Percentiles rank a stretch among this genome's conserved stretches.
phyloP scores from a whole-genome alignment of 495 filamentous ascomycete genomes.

The Penicillium egyptiacum region DNA sequence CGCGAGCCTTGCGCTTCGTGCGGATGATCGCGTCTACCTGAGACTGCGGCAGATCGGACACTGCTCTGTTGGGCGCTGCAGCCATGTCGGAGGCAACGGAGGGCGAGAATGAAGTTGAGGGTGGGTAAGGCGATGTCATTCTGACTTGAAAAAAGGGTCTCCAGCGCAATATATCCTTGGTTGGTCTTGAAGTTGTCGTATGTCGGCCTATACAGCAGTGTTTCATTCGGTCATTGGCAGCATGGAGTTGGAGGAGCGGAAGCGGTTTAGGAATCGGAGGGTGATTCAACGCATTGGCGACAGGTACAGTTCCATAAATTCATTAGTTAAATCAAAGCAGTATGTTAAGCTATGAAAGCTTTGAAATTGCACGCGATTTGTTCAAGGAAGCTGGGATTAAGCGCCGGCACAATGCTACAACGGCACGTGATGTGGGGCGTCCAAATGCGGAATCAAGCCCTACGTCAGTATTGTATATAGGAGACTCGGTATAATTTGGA shows the following conservation, averaged over 20 bases:
- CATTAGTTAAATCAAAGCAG: neutral
- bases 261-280: neutral
- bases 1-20: slow-evolving; percentile 49
- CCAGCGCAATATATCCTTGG: neutral
- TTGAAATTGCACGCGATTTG: slow-evolving; percentile 18
- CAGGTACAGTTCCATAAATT: neutral
- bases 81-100: slow-evolving; percentile 33
- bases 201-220: slow-evolving; percentile 14
- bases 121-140: slow-evolving; percentile 42
- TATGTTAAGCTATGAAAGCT: slow-evolving; percentile 5
- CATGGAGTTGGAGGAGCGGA: neutral
- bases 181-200: slow-evolving; percentile 8
- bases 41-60: slow-evolving; percentile 47
- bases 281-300: slow-evolving; percentile 1
- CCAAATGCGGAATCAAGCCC: slow-evolving; percentile 22
- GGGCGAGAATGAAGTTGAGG: slow-evolving; percentile 12
- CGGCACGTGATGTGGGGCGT: slow-evolving; percentile 28
- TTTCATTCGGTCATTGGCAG: slow-evolving; percentile 8
- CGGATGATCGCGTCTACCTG: slow-evolving; percentile 53
- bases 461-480: slow-evolving; percentile 17
- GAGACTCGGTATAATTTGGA: neutral
- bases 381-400: slow-evolving; percentile 15
- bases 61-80: slow-evolving; percentile 26
- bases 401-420: slow-evolving; percentile 10
- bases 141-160: neutral